A percentile compares a stretch with the other conserved stretches of the same genome.
phyloP scores from a whole-genome alignment of 345 rosid genomes.

The Carallia brachiata region DNA sequence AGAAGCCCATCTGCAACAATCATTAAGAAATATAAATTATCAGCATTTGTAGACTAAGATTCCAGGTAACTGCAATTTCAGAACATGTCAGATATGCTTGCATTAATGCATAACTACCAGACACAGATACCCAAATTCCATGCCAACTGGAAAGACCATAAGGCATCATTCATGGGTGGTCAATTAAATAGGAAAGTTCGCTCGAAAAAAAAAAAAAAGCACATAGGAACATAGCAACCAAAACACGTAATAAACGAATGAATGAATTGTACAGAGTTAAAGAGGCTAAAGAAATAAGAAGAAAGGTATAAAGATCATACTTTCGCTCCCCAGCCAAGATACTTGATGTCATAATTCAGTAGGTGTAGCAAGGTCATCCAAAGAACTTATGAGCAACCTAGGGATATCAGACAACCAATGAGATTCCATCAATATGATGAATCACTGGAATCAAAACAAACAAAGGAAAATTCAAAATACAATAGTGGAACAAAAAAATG shows the following conservation, averaged over 20 bases:
- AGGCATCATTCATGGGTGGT: too few relatives aligned
- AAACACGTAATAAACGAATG: neutral
- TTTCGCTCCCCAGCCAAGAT: slow-evolving; percentile 55
- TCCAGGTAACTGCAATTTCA: too few relatives aligned
- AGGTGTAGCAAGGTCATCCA: slow-evolving; percentile 43
- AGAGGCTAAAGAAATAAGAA: neutral
- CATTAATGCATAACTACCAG: too few relatives aligned
- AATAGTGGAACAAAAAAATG: neutral
- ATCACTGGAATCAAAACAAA: neutral
- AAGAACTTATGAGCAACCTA: slow-evolving; percentile 35
- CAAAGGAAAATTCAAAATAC: neutral
- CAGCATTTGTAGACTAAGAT: too few relatives aligned
- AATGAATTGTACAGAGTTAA: neutral
- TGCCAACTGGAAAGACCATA: too few relatives aligned
- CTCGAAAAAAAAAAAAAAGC: too few relatives aligned
- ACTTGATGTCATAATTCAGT: slow-evolving; percentile 49
- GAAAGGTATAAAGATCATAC: slow-evolving; percentile 21
- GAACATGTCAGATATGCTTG: too few relatives aligned
- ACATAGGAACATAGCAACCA: neutral
- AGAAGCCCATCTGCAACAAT: slow-evolving; percentile 65
- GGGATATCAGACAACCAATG: neutral
- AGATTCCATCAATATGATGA: slow-evolving; percentile 4
- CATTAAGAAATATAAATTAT: neutral
- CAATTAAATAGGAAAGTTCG: neutral
- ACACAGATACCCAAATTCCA: too few relatives aligned